Conservation (phyloP, 169 alveolate genomes). For the Eimeria acervulina region DNA sequence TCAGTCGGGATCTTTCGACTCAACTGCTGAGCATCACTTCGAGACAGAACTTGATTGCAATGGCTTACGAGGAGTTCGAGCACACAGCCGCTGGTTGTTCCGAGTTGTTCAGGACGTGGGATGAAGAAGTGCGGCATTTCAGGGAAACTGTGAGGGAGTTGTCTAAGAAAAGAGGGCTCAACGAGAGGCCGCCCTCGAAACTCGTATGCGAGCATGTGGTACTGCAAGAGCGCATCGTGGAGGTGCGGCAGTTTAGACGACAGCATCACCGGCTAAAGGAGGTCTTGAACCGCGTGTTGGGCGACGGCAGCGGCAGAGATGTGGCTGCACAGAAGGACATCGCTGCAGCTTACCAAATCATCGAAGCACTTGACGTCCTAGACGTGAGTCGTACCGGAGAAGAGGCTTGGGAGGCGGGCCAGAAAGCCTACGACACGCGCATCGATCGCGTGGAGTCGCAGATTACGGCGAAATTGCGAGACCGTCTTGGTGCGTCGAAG, state of each 20-base stretch:
- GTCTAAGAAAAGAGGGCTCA: constrained; percentile 92
- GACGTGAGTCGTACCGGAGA: constrained; percentile 88
- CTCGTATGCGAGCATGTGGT: constrained; percentile 93
- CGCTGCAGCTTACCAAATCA: constrained; percentile 91
- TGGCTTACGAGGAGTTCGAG: constrained; percentile 73
- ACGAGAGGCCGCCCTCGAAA: constrained; percentile 92
- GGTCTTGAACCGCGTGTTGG: constrained; percentile 91
- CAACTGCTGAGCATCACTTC: constrained; percentile 90
- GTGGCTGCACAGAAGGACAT: constrained; percentile 91
- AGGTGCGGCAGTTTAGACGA: constrained; percentile 94
- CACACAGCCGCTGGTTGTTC: constrained; percentile 86
- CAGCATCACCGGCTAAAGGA: constrained; percentile 96
- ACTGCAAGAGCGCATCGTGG: constrained; percentile 93
- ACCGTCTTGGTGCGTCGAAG: constrained; percentile 96
- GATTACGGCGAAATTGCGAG: constrained; percentile 96
- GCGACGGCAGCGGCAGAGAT: constrained; percentile 86
- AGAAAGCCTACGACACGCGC: constrained; percentile 91
- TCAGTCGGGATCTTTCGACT: constrained; percentile 94
- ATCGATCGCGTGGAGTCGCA: constrained; percentile 97
- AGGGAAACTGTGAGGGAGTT: constrained; percentile 93
- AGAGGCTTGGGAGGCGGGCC: constrained; percentile 86
- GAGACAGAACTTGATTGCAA: constrained; percentile 24
- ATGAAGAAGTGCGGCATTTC: constrained; percentile 94
- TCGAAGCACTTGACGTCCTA: constrained; percentile 88
- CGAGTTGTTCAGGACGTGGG: constrained; percentile 96